Conservation (phyloP, 2,329 filamentous ascomycete species). For the Hypoxylon sp. region DNA sequence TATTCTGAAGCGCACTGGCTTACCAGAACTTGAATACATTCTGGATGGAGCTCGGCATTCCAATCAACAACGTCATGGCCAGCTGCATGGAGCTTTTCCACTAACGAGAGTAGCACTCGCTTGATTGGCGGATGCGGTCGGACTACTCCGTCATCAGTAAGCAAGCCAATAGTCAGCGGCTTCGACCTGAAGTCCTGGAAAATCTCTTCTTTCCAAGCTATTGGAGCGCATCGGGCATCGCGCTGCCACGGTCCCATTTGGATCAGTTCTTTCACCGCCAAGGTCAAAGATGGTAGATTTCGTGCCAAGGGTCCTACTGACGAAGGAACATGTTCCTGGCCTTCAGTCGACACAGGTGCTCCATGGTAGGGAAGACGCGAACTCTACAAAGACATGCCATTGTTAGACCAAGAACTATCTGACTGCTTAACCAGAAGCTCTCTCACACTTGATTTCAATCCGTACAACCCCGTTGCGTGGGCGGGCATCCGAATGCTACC, state of each 20-base stretch:
- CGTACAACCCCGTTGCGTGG: slow-evolving; percentile 64
- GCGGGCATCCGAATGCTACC: slow-evolving; percentile 66
- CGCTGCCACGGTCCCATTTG: slow-evolving; percentile 65
- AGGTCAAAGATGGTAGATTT: slow-evolving; percentile 64
- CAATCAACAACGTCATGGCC: slow-evolving; percentile 71
- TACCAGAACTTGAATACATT: slow-evolving; percentile 70
- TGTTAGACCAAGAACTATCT: neutral
- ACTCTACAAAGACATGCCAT: slow-evolving; percentile 58
- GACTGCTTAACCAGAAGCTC: slow-evolving; percentile 56
- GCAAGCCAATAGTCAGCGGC: slow-evolving; percentile 62
- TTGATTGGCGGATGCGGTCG: slow-evolving; percentile 67
- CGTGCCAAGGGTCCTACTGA: slow-evolving; percentile 73
- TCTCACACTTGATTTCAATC: slow-evolving; percentile 63
- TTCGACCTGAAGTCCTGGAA: slow-evolving; percentile 60
- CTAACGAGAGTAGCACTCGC: slow-evolving; percentile 60
- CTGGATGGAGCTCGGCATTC: slow-evolving; percentile 65
- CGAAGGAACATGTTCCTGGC: slow-evolving; percentile 75
- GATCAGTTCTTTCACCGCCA: slow-evolving; percentile 64
- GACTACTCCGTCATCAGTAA: slow-evolving; percentile 65
- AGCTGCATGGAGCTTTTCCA: slow-evolving; percentile 57
- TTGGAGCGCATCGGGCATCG: slow-evolving; percentile 67
- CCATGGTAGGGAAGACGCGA: slow-evolving; percentile 70
- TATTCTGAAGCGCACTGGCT: slow-evolving; percentile 18
- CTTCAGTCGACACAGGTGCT: slow-evolving; percentile 72
- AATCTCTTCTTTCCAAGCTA: slow-evolving; percentile 66